Percentiles rank a stretch among this genome's conserved stretches.
Conservation (phyloP, 768 basidiomycete species). For the Amanita polypyramis region DNA sequence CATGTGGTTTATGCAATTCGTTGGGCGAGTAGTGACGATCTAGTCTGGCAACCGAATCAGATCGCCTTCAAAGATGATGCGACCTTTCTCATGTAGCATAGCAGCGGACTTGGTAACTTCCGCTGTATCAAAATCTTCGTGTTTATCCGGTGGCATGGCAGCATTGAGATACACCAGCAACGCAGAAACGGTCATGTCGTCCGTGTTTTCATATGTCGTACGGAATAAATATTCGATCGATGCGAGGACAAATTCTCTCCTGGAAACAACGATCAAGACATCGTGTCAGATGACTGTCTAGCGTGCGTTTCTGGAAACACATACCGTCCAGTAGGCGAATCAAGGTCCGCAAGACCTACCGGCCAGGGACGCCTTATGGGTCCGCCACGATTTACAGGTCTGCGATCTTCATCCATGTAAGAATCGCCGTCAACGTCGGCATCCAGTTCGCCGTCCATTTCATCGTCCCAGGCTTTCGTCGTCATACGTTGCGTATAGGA, state of each 20-base stretch:
- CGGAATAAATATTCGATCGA: conserved; percentile 57
- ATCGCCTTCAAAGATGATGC: conserved; percentile 44
- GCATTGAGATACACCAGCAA: conserved; percentile 66
- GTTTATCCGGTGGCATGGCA: conserved; percentile 67
- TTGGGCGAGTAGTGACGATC: not conserved
- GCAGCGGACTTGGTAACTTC: conserved; percentile 51
- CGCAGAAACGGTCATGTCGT: conserved; percentile 62
- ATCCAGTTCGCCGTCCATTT: conserved; percentile 14
- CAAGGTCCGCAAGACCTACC: conserved; percentile 45
- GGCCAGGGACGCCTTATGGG: conserved; percentile 21
- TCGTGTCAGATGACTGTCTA: not conserved
- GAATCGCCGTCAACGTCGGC: conserved; percentile 16
- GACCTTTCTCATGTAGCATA: conserved; percentile 33
- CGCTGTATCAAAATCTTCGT: conserved; percentile 72
- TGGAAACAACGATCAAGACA: conserved; percentile 19
- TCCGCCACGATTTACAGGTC: conserved; percentile 10
- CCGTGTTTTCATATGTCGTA: conserved; percentile 54
- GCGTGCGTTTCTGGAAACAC: conserved; percentile 14
- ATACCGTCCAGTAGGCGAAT: conserved; percentile 51
- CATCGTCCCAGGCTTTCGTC: conserved; percentile 2
- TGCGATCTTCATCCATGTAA: conserved; percentile 17
- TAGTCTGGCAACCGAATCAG: conserved; percentile 23
- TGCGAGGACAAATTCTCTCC: conserved; percentile 47
- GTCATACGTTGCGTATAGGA: not conserved
- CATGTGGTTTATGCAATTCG: not conserved